Percentiles rank a stretch among this genome's conserved stretches.
phyloP scores from a whole-genome alignment of 495 filamentous ascomycete species.

The Penicillium argentinense region DNA sequence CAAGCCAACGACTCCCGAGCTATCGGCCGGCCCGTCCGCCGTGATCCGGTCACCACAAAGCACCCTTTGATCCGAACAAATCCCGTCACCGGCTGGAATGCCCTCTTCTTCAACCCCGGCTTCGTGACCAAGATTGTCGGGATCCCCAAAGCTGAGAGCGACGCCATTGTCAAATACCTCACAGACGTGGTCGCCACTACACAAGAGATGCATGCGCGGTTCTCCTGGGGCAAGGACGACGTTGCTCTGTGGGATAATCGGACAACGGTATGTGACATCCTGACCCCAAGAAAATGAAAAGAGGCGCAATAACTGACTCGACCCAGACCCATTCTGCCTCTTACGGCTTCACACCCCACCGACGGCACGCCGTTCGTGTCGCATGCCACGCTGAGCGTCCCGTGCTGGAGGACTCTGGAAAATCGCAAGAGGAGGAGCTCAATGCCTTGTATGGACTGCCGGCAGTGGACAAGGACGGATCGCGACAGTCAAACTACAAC shows the following conservation, averaged over 20 bases:
- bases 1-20: slow-evolving; percentile 66
- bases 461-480: slow-evolving; percentile 59
- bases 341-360: slow-evolving; percentile 62
- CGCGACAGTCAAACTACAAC: slow-evolving; percentile 62
- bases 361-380: slow-evolving; percentile 63
- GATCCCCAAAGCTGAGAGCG: slow-evolving; percentile 62
- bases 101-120: slow-evolving; percentile 73
- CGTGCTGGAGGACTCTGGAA: slow-evolving; percentile 49
- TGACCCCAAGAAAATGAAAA: background rate
- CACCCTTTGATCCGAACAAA: slow-evolving; percentile 74
- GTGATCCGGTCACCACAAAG: slow-evolving; percentile 62
- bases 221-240: slow-evolving; percentile 68
- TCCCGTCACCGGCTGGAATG: slow-evolving; percentile 74
- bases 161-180: slow-evolving; percentile 64
- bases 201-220: slow-evolving; percentile 69
- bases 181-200: slow-evolving; percentile 62
- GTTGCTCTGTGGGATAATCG: slow-evolving; percentile 80
- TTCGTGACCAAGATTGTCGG: slow-evolving; percentile 75
- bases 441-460: slow-evolving; percentile 49
- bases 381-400: slow-evolving; percentile 58
- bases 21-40: slow-evolving; percentile 61
- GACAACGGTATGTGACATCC: slow-evolving; percentile 46
- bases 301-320: background rate
- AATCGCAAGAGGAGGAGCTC: slow-evolving; percentile 60
- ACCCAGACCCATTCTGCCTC: slow-evolving; percentile 59